Base-by-base conservation (phyloP, 495 filamentous ascomycete species). In the Aspergillus hancockii region DNA sequence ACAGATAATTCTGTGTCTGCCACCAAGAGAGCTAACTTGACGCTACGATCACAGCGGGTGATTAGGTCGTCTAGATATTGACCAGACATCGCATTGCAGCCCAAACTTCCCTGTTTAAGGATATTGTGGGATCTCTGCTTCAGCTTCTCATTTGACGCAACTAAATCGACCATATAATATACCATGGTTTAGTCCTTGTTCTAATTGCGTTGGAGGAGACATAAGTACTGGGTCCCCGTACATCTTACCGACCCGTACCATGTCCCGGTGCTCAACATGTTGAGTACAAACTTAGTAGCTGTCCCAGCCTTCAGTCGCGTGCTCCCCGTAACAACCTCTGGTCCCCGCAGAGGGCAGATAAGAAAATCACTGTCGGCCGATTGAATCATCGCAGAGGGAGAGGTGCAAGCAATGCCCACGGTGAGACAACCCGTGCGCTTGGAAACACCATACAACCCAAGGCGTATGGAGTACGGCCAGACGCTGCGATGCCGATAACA, bases 191-290 rank as follows among this genome's bases (percentile, higher is more conserved):
- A 32, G 6, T 32, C 31, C n/a, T n/a, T n/a, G n/a, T n/a, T n/a
- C n/a, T n/a, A n/a, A n/a, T n/a, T n/a, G n/a, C n/a, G n/a, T n/a
- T n/a, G n/a, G n/a, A n/a, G n/a, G n/a, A 10, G 7, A 4, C 9
- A 19, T 13, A 54, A 67, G 3, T 64, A 77, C 73, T 70, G 73
- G 63, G 54, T 75, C 75, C n/a, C 73, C 71, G 28, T 73, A 77
- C 2, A 73, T 77, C 55, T 77, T 77, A 8, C 74, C 74, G 1
- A 64, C 63, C 31, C 67, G 65, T 25, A 77, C 72, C 74, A 77
- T 77, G 1, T 68, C 1, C 74, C 73, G 0, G 74, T 77, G 32
- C 73, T 75, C 0, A 77, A 59, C 74, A 75, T 77, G 34, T 77
- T 77, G 34, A 75, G 47, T 3, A 75, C 65, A 55, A 75, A 41